phyloP scores from a whole-genome alignment of 768 basidiomycete species.

The Nevesoporus exiguus region DNA sequence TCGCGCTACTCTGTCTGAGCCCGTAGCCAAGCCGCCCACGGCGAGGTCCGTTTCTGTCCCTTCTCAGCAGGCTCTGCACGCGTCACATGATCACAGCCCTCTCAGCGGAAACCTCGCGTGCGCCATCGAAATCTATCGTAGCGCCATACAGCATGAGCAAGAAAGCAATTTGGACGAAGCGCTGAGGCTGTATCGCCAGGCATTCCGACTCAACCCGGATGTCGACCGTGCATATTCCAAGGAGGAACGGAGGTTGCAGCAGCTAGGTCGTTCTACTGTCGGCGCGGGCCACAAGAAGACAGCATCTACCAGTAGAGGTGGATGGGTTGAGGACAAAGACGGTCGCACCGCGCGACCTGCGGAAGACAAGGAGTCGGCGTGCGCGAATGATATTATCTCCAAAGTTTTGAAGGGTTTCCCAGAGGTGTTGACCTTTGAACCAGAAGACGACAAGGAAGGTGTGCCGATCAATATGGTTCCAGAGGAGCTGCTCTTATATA shows the following conservation, averaged over 20 bases:
- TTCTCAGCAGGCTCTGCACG: constrained; percentile 12
- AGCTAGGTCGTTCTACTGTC: constrained; percentile 3
- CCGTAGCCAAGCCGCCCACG: constrained; percentile 8
- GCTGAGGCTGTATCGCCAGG: constrained; percentile 69
- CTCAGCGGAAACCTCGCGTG: constrained; percentile 37
- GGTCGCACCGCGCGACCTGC: constrained; percentile 64
- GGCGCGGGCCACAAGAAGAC: constrained; percentile 63
- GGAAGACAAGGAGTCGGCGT: constrained; percentile 24
- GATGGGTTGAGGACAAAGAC: constrained; percentile 62
- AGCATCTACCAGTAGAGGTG: constrained; percentile 73
- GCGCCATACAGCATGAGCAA: constrained; percentile 73
- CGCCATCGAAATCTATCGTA: constrained; percentile 65
- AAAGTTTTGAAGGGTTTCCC: constrained; percentile 50
- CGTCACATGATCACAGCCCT: constrained; percentile 26
- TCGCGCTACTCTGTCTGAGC: background rate
- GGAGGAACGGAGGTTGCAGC: constrained; percentile 41
- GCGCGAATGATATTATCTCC: constrained; percentile 42
- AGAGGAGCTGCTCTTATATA: constrained; percentile 67
- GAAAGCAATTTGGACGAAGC: constrained; percentile 73
- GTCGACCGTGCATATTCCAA: constrained; percentile 70
- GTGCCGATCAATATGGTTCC: constrained; percentile 61
- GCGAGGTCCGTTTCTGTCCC: constrained; percentile 12
- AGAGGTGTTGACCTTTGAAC: constrained; percentile 51
- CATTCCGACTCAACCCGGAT: constrained; percentile 72
- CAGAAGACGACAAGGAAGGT: constrained; percentile 62